Evolutionary conservation across 1,284 basidiomycete genomes (phyloP).

Genomic region (Cystobasidium pallidum): DNA sequence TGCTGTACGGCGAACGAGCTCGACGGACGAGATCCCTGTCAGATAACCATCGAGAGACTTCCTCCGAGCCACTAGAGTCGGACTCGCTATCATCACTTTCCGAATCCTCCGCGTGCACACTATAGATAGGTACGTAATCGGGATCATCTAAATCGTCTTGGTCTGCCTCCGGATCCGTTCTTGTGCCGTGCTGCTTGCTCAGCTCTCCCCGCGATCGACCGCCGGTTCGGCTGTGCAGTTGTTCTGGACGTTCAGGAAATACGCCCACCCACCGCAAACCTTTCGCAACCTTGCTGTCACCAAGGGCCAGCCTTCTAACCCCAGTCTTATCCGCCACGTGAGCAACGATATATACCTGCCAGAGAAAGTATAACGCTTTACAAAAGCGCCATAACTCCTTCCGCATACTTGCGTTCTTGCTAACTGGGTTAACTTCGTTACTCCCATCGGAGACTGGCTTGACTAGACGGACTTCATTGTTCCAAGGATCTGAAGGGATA

Average conservation of each 20-base stretch:
- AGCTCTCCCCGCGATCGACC: background rate
- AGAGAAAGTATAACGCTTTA: conserved; percentile 25
- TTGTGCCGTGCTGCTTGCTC: background rate
- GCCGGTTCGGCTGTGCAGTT: background rate
- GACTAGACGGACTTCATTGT: conserved; percentile 30
- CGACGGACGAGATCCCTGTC: background rate
- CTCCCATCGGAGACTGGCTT: conserved; percentile 21
- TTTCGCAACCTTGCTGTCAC: conserved; percentile 11
- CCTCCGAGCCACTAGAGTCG: conserved; percentile 7
- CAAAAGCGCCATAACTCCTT: conserved; percentile 38
- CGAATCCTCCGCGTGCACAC: no score
- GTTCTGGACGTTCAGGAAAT: background rate
- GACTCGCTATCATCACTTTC: background rate
- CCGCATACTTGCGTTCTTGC: conserved; percentile 32
- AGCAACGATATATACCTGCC: conserved; percentile 31
- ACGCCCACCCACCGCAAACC: conserved; percentile 23
- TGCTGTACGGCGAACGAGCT: background rate
- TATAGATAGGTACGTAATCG: background rate
- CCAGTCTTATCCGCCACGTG: conserved; percentile 20
- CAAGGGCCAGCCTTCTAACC: conserved; percentile 15
- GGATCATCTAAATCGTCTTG: conserved; percentile 26
- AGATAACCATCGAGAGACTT: background rate
- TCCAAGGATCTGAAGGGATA: conserved; percentile 18
- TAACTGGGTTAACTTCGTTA: conserved; percentile 28
- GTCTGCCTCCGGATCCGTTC: background rate